These are phyloP conservation scores for Teratosphaeria nubilosa DNA, from an alignment of 2,329 filamentous ascomycete genomes.

Conservation along the genomic window DNA sequence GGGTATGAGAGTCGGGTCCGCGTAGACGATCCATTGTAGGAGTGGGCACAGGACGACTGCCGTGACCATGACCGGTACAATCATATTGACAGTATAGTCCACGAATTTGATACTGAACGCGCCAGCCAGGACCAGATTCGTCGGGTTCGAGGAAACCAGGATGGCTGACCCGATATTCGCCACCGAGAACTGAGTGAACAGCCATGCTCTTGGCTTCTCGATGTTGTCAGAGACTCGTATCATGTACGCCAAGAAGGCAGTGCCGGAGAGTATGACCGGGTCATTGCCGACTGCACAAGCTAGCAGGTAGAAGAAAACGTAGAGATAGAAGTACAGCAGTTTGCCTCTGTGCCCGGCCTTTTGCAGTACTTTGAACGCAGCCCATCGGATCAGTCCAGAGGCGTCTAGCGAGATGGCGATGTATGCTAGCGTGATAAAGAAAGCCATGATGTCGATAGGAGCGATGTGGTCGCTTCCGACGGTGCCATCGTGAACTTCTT, in stretches of 20 bases:
- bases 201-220: conserved; percentile 60
- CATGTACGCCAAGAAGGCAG: conserved; percentile 67
- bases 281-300: conserved; percentile 65
- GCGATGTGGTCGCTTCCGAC: conserved; percentile 55
- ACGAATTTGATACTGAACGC: conserved; percentile 65
- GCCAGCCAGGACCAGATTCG: conserved; percentile 63
- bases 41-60: conserved; percentile 60
- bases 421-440: conserved; percentile 61
- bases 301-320: conserved; percentile 59
- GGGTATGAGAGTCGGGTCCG: conserved; percentile 52
- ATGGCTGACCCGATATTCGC: conserved; percentile 68
- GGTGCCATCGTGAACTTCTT: conserved; percentile 60
- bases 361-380: conserved; percentile 61
- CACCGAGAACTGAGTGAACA: conserved; percentile 59
- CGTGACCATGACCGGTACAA: conserved; percentile 60
- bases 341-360: conserved; percentile 59
- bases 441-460: conserved; percentile 63
- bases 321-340: conserved; percentile 61
- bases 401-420: conserved; percentile 71
- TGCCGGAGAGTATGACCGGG: conserved; percentile 64
- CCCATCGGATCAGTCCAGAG: conserved; percentile 59
- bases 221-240: conserved; percentile 66
- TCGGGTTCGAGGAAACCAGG: conserved; percentile 67
- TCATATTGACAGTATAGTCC: conserved; percentile 66
- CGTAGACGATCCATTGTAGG: conserved; percentile 59